Evolutionary conservation across 768 basidiomycete species (phyloP).

Genomic region (Calocybe cyanea): DNA sequence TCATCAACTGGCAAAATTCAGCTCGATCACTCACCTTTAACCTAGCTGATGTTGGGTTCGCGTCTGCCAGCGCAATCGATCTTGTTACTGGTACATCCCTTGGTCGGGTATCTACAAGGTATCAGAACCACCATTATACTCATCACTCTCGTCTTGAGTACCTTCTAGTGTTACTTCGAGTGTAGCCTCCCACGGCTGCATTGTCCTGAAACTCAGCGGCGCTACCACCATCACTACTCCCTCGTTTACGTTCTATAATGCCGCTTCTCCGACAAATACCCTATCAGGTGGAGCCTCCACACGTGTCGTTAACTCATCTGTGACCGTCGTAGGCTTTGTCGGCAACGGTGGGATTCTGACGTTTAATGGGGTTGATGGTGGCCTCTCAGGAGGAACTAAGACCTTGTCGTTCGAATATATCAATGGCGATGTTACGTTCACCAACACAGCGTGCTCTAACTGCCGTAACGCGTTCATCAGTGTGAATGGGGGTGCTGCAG

Average conservation of each 20-base stretch:
- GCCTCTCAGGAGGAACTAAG: slow-evolving; percentile 36
- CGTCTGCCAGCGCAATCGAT: slow-evolving; percentile 36
- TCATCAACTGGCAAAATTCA: slow-evolving; percentile 41
- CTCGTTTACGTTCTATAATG: slow-evolving; percentile 31
- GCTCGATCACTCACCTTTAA: slow-evolving; percentile 37
- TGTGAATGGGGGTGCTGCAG: slow-evolving; percentile 39
- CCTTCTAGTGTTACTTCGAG: slow-evolving; percentile 31
- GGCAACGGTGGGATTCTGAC: slow-evolving; percentile 43
- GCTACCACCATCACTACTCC: slow-evolving; percentile 23
- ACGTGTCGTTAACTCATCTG: slow-evolving; percentile 30
- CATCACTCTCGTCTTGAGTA: background rate
- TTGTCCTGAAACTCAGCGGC: slow-evolving; percentile 34
- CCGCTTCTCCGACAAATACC: slow-evolving; percentile 28
- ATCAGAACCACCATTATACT: background rate
- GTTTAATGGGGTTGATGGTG: slow-evolving; percentile 38
- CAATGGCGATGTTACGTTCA: slow-evolving; percentile 40
- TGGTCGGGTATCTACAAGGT: slow-evolving; percentile 34
- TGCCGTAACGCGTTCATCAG: slow-evolving; percentile 44
- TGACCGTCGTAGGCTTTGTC: slow-evolving; percentile 37
- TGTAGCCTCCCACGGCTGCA: slow-evolving; percentile 29
- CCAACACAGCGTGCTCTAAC: slow-evolving; percentile 44
- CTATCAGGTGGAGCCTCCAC: slow-evolving; percentile 34
- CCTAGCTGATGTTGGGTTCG: slow-evolving; percentile 39
- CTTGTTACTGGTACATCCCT: slow-evolving; percentile 36
- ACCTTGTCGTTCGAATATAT: slow-evolving; percentile 44